Base-by-base conservation (phyloP, 768 basidiomycete genomes). In the Pleurotus tuoliensis region DNA sequence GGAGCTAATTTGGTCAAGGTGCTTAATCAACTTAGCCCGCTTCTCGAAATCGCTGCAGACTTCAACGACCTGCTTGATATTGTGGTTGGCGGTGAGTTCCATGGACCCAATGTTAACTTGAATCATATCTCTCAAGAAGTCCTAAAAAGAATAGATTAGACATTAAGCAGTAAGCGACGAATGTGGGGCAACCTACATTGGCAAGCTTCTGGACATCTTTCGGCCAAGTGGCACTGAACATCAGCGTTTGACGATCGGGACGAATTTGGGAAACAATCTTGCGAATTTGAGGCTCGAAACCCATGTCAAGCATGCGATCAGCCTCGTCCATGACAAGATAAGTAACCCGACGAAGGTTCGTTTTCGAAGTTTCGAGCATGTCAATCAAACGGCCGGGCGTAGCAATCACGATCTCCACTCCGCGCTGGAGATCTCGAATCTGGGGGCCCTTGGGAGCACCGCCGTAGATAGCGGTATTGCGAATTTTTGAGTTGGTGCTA, bases 261-360 rank as follows among this genome's bases (percentile, higher is more conserved):
- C 97, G 87, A 67, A 99, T 95, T 73, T 99, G 97, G 63, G 87
- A 79, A 62, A 98, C 92, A 62, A 99, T 98, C 77, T 98, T 98
- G 68, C 95, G 83, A 69, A 99, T 98, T 71, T 99, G 97, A 53
- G 97, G 97, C 76, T 99, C 97, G 76, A 99, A 99, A 80, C 97
- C 97, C 97, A 99, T 99, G 78, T 99, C 97, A 61, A 99, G 82
- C 97, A 99, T 99, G 67, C 97, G 92, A 77, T 99, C 97, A 45
- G 97, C 97, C 73, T 99, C 97, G 67, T 99, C 97, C 87, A 99
- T 92, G 68, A 99, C 97, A 40, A 99, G 82, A 73, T 98, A 99
- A 18, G 97, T 99, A 56, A 99, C 81, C 41, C 97, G 88, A 56
- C 91, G 91, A 53, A 99, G 82, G 72, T 98, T 98, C 18, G 95